Evolutionary conservation across 2,329 filamentous ascomycete species (phyloP).

Genomic region (Tolypocladium tundrense): DNA sequence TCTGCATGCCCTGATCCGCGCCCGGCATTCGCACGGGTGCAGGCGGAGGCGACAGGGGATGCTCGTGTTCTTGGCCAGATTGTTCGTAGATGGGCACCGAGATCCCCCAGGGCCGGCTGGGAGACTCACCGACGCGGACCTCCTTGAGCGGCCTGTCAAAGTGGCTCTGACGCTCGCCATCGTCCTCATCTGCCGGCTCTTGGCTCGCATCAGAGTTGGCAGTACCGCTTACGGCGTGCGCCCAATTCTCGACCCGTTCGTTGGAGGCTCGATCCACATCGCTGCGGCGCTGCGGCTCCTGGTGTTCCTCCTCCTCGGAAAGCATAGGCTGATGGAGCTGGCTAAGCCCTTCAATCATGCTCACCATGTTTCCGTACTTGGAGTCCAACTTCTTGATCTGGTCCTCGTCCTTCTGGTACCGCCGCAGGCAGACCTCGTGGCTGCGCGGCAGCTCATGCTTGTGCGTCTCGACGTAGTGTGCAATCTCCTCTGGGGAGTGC

Average conservation of each 20-base stretch:
- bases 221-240: constrained; percentile 59
- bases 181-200: constrained; percentile 27
- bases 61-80: constrained; percentile 22
- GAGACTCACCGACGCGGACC: constrained; percentile 85
- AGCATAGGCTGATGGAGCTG: constrained; percentile 83
- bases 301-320: constrained; percentile 40
- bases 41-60: constrained; percentile 45
- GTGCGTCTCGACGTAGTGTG: constrained; percentile 86
- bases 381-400: constrained; percentile 83
- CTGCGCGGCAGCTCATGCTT: constrained; percentile 92
- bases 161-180: constrained; percentile 55
- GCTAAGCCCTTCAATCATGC: constrained; percentile 87
- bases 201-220: constrained; percentile 24
- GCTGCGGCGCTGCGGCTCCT: constrained; percentile 26
- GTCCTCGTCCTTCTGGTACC: constrained; percentile 79
- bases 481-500: constrained; percentile 86
- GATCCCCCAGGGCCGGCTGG: constrained; percentile 89
- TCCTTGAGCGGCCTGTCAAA: constrained; percentile 84
- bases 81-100: constrained; percentile 55
- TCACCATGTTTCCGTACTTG: constrained; percentile 86
- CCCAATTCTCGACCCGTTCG: constrained; percentile 77
- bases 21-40: constrained; percentile 43
- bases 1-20: constrained; percentile 17
- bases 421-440: constrained; percentile 82
- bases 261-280: constrained; percentile 45